Conservation (phyloP, 2,329 filamentous ascomycete species). For the Tympanopsis confertula region DNA sequence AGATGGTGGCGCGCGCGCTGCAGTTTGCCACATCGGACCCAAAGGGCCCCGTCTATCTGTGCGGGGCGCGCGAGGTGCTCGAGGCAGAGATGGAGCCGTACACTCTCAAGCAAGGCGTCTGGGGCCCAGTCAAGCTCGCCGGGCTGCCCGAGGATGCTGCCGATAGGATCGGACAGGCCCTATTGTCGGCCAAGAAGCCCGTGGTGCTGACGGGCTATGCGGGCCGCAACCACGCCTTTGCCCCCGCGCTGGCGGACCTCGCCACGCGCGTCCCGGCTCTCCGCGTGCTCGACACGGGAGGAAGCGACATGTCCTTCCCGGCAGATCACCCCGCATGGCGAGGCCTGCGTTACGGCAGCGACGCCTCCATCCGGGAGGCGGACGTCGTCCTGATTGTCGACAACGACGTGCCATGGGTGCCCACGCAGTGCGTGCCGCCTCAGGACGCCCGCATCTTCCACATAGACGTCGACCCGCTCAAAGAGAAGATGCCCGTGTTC, state of each 20-base stretch:
- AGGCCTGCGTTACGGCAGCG: conserved; percentile 62
- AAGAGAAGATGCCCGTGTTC: conserved; percentile 63
- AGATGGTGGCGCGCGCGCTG: conserved; percentile 75
- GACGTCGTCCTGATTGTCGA: conserved; percentile 79
- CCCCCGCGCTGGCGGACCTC: conserved; percentile 50
- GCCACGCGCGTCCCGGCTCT: conserved; percentile 58
- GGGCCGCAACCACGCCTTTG: conserved; percentile 55
- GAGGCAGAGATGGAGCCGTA: conserved; percentile 69
- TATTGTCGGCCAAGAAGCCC: conserved; percentile 53
- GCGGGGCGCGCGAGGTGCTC: conserved; percentile 70
- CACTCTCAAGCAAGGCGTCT: conserved; percentile 53
- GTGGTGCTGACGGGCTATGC: conserved; percentile 63
- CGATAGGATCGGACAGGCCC: conserved; percentile 45
- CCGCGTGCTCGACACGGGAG: conserved; percentile 64
- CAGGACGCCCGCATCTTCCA: conserved; percentile 44
- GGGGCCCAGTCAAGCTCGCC: conserved; percentile 60
- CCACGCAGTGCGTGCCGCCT: conserved; percentile 53
- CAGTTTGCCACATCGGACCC: conserved; percentile 72
- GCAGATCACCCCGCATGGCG: conserved; percentile 57
- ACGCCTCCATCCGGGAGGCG: conserved; percentile 62
- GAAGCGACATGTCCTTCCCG: conserved; percentile 73
- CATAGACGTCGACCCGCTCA: conserved; percentile 54
- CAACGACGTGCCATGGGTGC: conserved; percentile 88
- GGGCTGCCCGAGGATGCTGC: conserved; percentile 41
- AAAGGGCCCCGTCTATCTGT: conserved; percentile 69